Base-by-base conservation (phyloP, 2,329 filamentous ascomycete species). In the Sphaerostilbella broomeana region DNA sequence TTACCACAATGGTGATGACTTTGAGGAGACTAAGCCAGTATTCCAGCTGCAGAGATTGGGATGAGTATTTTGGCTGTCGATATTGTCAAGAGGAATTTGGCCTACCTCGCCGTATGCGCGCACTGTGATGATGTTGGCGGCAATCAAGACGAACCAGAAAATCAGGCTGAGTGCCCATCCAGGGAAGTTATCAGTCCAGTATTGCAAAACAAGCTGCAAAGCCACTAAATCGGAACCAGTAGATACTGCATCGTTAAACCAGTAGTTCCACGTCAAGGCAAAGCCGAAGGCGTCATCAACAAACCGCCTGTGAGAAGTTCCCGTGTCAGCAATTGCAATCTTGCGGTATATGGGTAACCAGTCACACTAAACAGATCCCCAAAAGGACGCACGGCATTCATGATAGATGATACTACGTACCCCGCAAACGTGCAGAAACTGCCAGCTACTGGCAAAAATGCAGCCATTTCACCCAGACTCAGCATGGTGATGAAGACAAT, bases 111-210 rank as follows among this genome's bases (percentile, higher is more conserved):
- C 60, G 12, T 63, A 63, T 0, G 58, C 56, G 13, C 48, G 45
- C 15, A 63, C 60, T 1, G 55, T 57, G 21, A 56, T 52, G n/a
- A 62, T 46, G 33, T 63, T 63, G 36, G 54, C 53, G 0, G 52
- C 60, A 7, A 81, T 69, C 24, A 80, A 56, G 3, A 77, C 55
- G 5, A 70, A 62, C 63, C 76, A 72, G 47, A 81, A 78, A 21
- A 81, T 77, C 37, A 81, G 52, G 48, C 75, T 78, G 30, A 81
- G 61, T 0, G 71, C 79, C 69, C 76, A 81, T 2, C 77, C 76
- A 0, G 79, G 78, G 36, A 83, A 77, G 43, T 70, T 68, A 30
- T 74, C 68, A n/a, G 24, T 73, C 77, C 78, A 82, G 52, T 77
- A 81, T 33, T 77, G 58, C 37, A 81, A 57, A 2, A 82, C 52